Conservation (phyloP, 192 early-diverging fungal species). For the Backusella liffmaniae region DNA sequence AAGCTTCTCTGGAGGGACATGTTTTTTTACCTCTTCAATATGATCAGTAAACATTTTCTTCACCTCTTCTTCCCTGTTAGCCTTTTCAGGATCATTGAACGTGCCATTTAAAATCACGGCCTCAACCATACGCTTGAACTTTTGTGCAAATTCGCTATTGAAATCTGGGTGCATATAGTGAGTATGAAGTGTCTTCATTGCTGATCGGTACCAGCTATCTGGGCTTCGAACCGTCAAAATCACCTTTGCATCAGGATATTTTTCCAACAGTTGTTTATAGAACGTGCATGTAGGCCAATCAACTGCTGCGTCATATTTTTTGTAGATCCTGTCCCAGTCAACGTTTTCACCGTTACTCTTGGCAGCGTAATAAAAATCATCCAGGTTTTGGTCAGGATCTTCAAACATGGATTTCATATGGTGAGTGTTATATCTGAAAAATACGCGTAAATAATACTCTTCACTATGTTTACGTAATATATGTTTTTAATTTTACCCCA, state of each 20-base stretch:
- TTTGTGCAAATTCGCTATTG: neutral
- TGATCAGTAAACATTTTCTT: conserved; percentile 4
- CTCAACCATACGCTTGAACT: neutral
- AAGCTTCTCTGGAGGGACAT: neutral
- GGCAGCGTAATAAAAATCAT: conserved; percentile 8
- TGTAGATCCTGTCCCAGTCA: conserved; percentile 16
- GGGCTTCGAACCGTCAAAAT: conserved; percentile 18
- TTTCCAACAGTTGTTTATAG: conserved; percentile 20
- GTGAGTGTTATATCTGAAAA: conserved; percentile 14
- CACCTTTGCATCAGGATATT: conserved; percentile 27
- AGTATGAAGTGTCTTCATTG: neutral
- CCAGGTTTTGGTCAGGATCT: conserved; percentile 1
- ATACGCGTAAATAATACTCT: neutral
- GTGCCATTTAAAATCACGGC: neutral
- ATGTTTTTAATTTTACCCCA: conserved; percentile 1
- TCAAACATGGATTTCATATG: conserved; percentile 16
- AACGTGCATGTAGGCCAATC: conserved; percentile 23
- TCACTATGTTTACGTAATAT: neutral
- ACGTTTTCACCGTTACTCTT: neutral
- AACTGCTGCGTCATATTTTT: conserved; percentile 15
- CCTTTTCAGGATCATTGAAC: neutral
- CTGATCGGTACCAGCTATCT: conserved; percentile 19
- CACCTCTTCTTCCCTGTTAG: neutral
- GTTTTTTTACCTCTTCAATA: neutral
- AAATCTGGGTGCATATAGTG: neutral